A percentile compares a stretch with the other conserved stretches of the same genome.
Conservation (phyloP, 2,329 filamentous ascomycete species). For the Hymenoscyphus infarciens region DNA sequence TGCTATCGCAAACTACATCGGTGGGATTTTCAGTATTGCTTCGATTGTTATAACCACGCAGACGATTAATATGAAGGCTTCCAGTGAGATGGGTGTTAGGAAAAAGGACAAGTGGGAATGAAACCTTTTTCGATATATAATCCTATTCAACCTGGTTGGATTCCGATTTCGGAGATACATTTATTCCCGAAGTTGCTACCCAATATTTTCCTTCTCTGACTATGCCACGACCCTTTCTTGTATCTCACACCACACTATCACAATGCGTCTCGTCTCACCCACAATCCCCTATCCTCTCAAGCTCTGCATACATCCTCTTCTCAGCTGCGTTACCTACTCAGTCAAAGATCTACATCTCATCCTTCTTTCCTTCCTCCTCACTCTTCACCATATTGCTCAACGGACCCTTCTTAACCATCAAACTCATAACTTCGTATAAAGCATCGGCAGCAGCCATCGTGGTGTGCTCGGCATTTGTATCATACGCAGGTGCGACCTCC, state of each 20-base stretch:
- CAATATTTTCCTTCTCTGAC: neutral
- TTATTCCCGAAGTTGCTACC: neutral
- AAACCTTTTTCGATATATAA: no score
- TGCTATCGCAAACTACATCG: no score
- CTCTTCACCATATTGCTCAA: constrained; percentile 47
- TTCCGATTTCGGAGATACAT: no score
- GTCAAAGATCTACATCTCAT: constrained; percentile 24
- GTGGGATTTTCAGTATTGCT: no score
- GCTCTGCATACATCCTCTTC: neutral
- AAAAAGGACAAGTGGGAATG: no score
- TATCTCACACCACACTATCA: no score
- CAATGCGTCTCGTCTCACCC: neutral
- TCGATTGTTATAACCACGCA: no score
- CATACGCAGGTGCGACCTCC: constrained; percentile 69
- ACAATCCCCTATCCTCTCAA: neutral
- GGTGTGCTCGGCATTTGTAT: constrained; percentile 68
- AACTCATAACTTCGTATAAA: constrained; percentile 73
- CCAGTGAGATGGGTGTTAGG: no score
- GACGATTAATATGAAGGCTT: no score
- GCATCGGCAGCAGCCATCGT: constrained; percentile 71
- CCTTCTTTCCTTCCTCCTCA: constrained; percentile 15
- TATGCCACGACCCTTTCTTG: no score
- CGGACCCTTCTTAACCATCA: constrained; percentile 78
- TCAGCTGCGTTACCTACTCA: neutral
- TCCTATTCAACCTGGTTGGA: no score